Evolutionary conservation across 2,329 filamentous ascomycete species (phyloP).

Genomic region (Colletotrichum lupini): DNA sequence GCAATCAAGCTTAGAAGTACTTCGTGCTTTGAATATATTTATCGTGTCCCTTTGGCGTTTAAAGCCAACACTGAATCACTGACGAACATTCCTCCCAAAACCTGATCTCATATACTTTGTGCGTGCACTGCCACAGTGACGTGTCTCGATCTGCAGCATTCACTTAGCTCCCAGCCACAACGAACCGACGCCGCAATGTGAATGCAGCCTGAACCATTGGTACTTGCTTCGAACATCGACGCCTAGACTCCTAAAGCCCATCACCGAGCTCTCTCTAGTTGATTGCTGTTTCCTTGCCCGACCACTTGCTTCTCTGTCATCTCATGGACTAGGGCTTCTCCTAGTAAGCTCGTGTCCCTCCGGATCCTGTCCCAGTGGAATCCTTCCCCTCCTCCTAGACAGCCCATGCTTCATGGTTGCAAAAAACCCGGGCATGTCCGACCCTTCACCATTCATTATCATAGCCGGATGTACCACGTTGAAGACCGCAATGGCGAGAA

Average conservation of each 20-base stretch:
- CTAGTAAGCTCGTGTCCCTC: constrained; percentile 21
- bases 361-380: not conserved
- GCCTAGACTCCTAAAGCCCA: not conserved
- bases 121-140: not conserved
- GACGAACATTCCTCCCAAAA: not conserved
- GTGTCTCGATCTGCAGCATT: not conserved
- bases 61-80: not conserved
- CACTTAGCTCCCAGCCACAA: not conserved
- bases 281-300: not conserved
- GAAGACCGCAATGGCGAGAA: constrained; percentile 54
- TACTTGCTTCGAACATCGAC: not conserved
- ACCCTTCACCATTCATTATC: constrained; percentile 9
- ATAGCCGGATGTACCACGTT: constrained; percentile 53
- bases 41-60: not conserved
- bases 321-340: not conserved
- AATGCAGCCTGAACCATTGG: not conserved
- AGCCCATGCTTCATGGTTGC: not conserved
- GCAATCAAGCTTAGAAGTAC: too few species aligned
- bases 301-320: not conserved
- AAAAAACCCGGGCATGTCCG: constrained; percentile 26
- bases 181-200: not conserved
- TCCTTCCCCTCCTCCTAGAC: not conserved
- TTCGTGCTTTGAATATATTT: not conserved
- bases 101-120: not conserved
- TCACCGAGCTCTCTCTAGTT: not conserved